Base-by-base conservation (phyloP, 257 asterid genomes). In the Capsicum pubescens region DNA sequence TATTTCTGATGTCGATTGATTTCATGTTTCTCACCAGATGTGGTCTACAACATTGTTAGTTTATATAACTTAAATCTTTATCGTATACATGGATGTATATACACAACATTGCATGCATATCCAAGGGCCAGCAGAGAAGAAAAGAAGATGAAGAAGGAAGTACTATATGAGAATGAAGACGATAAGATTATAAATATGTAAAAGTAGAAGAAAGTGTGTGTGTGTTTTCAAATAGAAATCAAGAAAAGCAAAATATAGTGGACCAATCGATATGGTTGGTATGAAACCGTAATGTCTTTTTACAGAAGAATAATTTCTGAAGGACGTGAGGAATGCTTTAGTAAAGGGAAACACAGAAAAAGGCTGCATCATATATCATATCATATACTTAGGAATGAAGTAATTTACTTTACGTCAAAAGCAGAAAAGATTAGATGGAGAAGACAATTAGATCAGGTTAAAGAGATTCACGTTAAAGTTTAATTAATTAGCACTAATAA, bases 321-420 rank as follows among this genome's bases (percentile, higher is more conserved):
- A 76, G 81, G 26, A 12, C 52, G 81, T 76, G 81, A 76, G 8
- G 81, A 76, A 76, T 76, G 81, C 63, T 76, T 76, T 26, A 76
- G 26, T 52, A 76, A 76, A 52, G 81, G 39, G 63, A 76, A 76
- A 76, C 81, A 76, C 48, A 7, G 48, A 76, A 76, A 44, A 21
- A 76, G 26, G 44, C 21, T 12, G 26, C 52, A 76, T 72, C 57
- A 72, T 72, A 72, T 50, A 72, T 50, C 77, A 15, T 68, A 66
- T 72, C 80, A 72, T 72, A 72, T 72, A 26, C 26, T 76, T 76
- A 52, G 48, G 26, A 21, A 52, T 26, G 81, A 76, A 52, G 21
- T 76, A 46, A 50, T 52, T 74, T 76, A 76, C 63, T 52, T 76
- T 52, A 52, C 26, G 9, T 52, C 10, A 52, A 52, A 15, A 52